Evolutionary conservation across 306 rosid genomes (phyloP), one percentile per base, ranked within the genome.

Genomic region (Cicer cuneatum): DNA sequence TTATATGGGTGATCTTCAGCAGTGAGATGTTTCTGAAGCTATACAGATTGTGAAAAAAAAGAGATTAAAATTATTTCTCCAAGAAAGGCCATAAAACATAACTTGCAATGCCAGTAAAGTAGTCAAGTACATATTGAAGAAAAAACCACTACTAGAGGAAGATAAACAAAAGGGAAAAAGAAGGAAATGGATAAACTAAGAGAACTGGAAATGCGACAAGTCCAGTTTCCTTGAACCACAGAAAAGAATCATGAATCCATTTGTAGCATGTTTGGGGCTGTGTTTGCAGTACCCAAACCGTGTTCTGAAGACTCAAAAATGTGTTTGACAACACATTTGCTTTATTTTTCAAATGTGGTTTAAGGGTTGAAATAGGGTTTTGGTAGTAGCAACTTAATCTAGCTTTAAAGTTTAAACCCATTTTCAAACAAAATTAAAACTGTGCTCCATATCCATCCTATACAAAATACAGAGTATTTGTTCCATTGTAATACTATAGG

Each of bases 1-100:
- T 90, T 93, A 85, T 73, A 94, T 7, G 99, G 96, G 85, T 94
- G 97, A 64, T 82, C 85, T 83, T 83, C 87, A 40, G 85, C 76
- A 82, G 92, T 90, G 74, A 94, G 73, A 86, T 92, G 99, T 73
- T 85, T 90, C 65, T 92, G 96, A 76, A 94, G 97, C 99, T 94
- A 91, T 69, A 83, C 67, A 80, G 41, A 76, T 81, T 46, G 60
- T 48, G 77, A 71, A 29, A 47, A 60, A 45, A 69, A 60, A 62
- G 60, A 57, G 72, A 66, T 82, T 67, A 74, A 47, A 18, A 53
- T 63, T 59, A 83, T 72, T 74, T 42, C 41, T 59, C 63, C 81
- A n/a, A 33, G 12, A 60, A 59, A 62, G 67, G 48, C 46, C 63
- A 19, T 58, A 57, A 13, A 45, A 47, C 41, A 83, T 6, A 14